phyloP scores from a whole-genome alignment of 176 grass and related monocot genomes.

The Aegilops longissima region DNA sequence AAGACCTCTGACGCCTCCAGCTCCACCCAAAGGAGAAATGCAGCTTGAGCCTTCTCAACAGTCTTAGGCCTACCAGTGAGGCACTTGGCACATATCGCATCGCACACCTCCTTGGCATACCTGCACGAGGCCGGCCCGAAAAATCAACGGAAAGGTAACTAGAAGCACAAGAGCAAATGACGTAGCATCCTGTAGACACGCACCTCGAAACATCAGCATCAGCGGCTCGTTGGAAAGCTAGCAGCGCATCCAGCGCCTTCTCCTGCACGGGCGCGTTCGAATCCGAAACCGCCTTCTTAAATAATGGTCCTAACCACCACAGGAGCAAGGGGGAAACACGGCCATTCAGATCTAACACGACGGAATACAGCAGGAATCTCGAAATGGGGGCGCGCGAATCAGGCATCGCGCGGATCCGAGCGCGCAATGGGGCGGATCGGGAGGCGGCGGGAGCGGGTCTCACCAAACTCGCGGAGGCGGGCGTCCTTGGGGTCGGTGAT shows the following conservation, averaged over 20 bases:
- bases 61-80: slow-evolving; percentile 97
- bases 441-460: slow-evolving; percentile 17
- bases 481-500: slow-evolving; percentile 97
- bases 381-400: slow-evolving; percentile 15
- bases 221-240: slow-evolving; percentile 82
- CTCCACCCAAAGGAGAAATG: slow-evolving; percentile 95
- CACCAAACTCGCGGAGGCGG: slow-evolving; percentile 93
- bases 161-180: slow-evolving; percentile 7
- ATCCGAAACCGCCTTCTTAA: slow-evolving; percentile 94
- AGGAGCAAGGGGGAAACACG: not conserved
- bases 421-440: slow-evolving; percentile 23
- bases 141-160: slow-evolving; percentile 20
- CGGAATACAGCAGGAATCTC: not conserved
- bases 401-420: slow-evolving; percentile 37
- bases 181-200: not conserved
- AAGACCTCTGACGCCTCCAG: slow-evolving; percentile 88
- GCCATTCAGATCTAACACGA: slow-evolving; percentile 50
- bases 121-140: slow-evolving; percentile 34
- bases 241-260: slow-evolving; percentile 90
- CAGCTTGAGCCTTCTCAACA: slow-evolving; percentile 92
- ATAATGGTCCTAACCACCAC: slow-evolving; percentile 68
- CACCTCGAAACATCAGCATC: slow-evolving; percentile 89
- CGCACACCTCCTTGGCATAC: slow-evolving; percentile 94
- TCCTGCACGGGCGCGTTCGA: slow-evolving; percentile 97
- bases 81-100: slow-evolving; percentile 89